phyloP scores from a whole-genome alignment of 2,329 filamentous ascomycete genomes.

The Penicillium sp. region DNA sequence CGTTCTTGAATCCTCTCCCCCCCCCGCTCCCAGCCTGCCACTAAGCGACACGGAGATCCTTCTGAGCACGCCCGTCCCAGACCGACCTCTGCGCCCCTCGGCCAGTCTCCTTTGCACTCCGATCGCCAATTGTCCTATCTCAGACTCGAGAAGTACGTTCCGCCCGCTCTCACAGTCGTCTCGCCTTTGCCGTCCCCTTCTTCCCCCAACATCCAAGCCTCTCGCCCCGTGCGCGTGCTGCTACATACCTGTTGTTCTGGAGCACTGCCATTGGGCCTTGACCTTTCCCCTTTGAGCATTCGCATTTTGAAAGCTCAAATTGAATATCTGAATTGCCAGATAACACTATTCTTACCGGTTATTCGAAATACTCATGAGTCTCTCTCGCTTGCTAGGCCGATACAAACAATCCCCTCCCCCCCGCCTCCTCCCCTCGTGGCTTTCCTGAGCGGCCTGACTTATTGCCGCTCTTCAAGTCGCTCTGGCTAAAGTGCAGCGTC shows the following conservation, averaged over 20 bases:
- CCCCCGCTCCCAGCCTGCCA: conserved; percentile 42
- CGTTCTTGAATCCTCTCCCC: conserved; percentile 28
- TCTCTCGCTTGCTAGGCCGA: conserved; percentile 32
- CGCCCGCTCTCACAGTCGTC: background rate
- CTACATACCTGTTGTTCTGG: conserved; percentile 20
- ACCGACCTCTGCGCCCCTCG: conserved; percentile 18
- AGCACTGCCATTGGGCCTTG: conserved; percentile 19
- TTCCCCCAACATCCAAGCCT: conserved; percentile 12
- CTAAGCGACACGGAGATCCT: conserved; percentile 48
- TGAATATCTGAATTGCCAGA: background rate
- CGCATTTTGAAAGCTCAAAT: background rate
- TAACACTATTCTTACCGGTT: conserved; percentile 6
- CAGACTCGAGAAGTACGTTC: conserved; percentile 22
- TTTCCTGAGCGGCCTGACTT: conserved; percentile 27
- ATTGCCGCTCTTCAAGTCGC: conserved; percentile 27
- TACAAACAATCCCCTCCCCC: conserved; percentile 32
- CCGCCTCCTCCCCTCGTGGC: conserved; percentile 26
- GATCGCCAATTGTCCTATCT: conserved; percentile 24
- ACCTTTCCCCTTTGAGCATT: background rate
- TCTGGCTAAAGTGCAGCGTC: conserved; percentile 41
- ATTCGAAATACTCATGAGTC: conserved; percentile 33
- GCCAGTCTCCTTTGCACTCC: conserved; percentile 6
- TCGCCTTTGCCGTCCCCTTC: conserved; percentile 12
- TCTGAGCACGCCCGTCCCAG: conserved; percentile 25
- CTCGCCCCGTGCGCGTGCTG: conserved; percentile 30